phyloP scores from a whole-genome alignment of 78 protist genomes.

The Dictyostelium discoideum region dicty_2.7 NC_007088.5:4558001-4558500 shows the following conservation, averaged over 20 bases:
- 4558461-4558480: conserved; percentile 73
- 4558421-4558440: conserved; percentile 8
- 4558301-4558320: conserved; percentile 39
- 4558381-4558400: conserved; percentile 41
- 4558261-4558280: conserved; percentile 31
- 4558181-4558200: no score
- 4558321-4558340: neutral
- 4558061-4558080: conserved; percentile 15
- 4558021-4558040: neutral
- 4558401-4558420: conserved; percentile 20
- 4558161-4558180: conserved; percentile 11
- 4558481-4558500: conserved; percentile 81
- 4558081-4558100: conserved; percentile 39
- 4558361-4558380: neutral
- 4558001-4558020: neutral
- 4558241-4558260: neutral
- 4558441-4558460: conserved; percentile 73
- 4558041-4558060: neutral
- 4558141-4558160: conserved; percentile 28
- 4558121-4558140: conserved; percentile 45
- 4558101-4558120: conserved; percentile 1
- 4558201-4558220: no score
- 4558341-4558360: conserved; percentile 25
- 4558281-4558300: neutral
- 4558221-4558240: no score